phyloP scores from a whole-genome alignment of 345 rosid genomes.

The Gossypium australe region DNA sequence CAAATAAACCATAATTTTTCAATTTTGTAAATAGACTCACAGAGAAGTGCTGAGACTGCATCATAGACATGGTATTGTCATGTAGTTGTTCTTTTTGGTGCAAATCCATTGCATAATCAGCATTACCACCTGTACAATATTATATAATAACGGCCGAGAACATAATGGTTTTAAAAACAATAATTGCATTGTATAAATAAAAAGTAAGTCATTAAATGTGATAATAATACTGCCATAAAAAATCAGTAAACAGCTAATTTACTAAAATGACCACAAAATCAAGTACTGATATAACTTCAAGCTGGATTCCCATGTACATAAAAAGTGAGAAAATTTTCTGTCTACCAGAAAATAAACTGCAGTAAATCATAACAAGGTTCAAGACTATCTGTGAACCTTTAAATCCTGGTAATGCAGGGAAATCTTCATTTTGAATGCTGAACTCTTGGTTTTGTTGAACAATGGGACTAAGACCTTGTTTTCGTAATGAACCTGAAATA shows the following conservation, averaged over 20 bases:
- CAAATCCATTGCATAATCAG: conserved; percentile 86
- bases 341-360: not conserved
- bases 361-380: not conserved
- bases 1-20: conserved; percentile 4
- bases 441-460: conserved; percentile 98
- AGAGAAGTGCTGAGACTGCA: conserved; percentile 96
- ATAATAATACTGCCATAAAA: not conserved
- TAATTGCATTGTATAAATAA: not conserved
- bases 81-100: conserved; percentile 96
- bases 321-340: not conserved
- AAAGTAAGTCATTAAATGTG: not conserved
- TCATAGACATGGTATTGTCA: conserved; percentile 87
- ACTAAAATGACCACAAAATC: not conserved
- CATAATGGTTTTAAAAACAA: not conserved
- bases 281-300: not conserved
- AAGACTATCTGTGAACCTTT: conserved; percentile 57
- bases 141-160: conserved; percentile 31
- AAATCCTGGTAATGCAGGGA: conserved; percentile 97
- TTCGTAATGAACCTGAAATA: conserved; percentile 74
- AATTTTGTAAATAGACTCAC: conserved; percentile 41
- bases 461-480: conserved; percentile 82
- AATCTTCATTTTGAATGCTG: conserved; percentile 99
- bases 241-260: not conserved
- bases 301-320: not conserved
- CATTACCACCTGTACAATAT: conserved; percentile 72